phyloP scores from a whole-genome alignment of 768 basidiomycete species.

The Trametes cingulata region DNA sequence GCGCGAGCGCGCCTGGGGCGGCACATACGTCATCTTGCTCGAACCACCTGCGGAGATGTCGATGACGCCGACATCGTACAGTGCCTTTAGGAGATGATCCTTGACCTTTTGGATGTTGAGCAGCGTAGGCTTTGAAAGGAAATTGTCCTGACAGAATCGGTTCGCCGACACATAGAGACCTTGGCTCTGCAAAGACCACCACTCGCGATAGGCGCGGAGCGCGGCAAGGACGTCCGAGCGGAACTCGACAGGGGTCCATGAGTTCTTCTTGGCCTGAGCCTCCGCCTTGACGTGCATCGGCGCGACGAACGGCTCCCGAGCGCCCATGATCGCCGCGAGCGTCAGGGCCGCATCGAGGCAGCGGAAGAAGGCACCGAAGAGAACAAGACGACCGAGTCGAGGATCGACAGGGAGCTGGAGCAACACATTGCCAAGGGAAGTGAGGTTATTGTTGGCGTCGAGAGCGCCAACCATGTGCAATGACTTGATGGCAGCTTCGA shows the following conservation, averaged over 20 bases:
- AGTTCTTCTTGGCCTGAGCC: slow-evolving; percentile 70
- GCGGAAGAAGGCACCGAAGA: slow-evolving; percentile 91
- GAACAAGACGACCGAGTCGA: slow-evolving; percentile 84
- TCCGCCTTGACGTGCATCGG: slow-evolving; percentile 76
- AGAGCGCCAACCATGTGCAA: slow-evolving; percentile 88
- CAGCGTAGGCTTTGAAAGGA: slow-evolving; percentile 84
- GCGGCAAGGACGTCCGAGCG: slow-evolving; percentile 82
- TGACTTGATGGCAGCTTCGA: slow-evolving; percentile 75
- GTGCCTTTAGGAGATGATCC: slow-evolving; percentile 69
- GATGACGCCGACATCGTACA: slow-evolving; percentile 81
- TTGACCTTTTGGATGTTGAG: slow-evolving; percentile 81
- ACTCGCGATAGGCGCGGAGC: slow-evolving; percentile 77
- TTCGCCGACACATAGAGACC: slow-evolving; percentile 69
- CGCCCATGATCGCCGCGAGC: slow-evolving; percentile 87
- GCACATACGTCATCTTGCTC: slow-evolving; percentile 28
- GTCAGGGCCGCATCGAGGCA: slow-evolving; percentile 88
- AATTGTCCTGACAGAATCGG: slow-evolving; percentile 81
- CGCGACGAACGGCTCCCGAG: slow-evolving; percentile 87
- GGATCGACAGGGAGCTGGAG: slow-evolving; percentile 89
- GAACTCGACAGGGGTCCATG: slow-evolving; percentile 79
- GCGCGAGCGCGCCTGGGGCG: slow-evolving; percentile 21
- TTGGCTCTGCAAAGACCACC: slow-evolving; percentile 70
- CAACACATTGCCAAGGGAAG: slow-evolving; percentile 84
- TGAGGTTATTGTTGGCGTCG: slow-evolving; percentile 72
- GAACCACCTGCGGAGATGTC: slow-evolving; percentile 68